Evolutionary conservation across 2,329 filamentous ascomycete genomes (phyloP), one percentile per base, ranked within the genome.

Genomic region (Sporothrix phasma): DNA sequence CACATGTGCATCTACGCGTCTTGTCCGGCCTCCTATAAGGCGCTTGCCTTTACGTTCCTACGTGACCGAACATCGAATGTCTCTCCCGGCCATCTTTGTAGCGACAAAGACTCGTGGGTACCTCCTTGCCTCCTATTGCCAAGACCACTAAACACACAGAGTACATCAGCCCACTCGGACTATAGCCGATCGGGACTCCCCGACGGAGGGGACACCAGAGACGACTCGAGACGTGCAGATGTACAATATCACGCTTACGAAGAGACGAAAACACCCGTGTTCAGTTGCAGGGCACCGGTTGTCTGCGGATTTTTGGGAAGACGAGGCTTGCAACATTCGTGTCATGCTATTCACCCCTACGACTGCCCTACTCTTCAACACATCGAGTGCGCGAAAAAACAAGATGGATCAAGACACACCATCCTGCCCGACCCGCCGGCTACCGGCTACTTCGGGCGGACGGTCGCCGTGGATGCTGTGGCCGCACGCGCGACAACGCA

Each of bases 341-440:
- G n/a, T n/a, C n/a, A n/a, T n/a, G n/a, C n/a, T n/a, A n/a, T n/a
- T n/a, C n/a, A n/a, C n/a, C n/a, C n/a, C n/a, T n/a, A n/a, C n/a
- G n/a, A n/a, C n/a, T n/a, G n/a, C n/a, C n/a, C n/a, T n/a, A n/a
- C n/a, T n/a, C n/a, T n/a, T n/a, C n/a, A n/a, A n/a, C n/a, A n/a
- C n/a, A n/a, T n/a, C n/a, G n/a, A n/a, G n/a, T n/a, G n/a, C n/a
- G n/a, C n/a, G n/a, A n/a, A n/a, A n/a, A n/a, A n/a, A n/a, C n/a
- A n/a, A n/a, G n/a, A n/a, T n/a, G n/a, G n/a, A n/a, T n/a, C n/a
- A n/a, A n/a, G n/a, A n/a, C n/a, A 62, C 53, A 65, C 59, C 11
- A 61, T 64, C 26, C 31, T 63, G 10, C 61, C 26, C 15, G 61
- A 63, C 22, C 49, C 49, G 17, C 61, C 61, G 1, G 61, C 37